These are phyloP conservation scores for Saccharum spontaneum DNA, from an alignment of 176 grass and related monocot genomes.

Conservation along the genomic window DNA sequence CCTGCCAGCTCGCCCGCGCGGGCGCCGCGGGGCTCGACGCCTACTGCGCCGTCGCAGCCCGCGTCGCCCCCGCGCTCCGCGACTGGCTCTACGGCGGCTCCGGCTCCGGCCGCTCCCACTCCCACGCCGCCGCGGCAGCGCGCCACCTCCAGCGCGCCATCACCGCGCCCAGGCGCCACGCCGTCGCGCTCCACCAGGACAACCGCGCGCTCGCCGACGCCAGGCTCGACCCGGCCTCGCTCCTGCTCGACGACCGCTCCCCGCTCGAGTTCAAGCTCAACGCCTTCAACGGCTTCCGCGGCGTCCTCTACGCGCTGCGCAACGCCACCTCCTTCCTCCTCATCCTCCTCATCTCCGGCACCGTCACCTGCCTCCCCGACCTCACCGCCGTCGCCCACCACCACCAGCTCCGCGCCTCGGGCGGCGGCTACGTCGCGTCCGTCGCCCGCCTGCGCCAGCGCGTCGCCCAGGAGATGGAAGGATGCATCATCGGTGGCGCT, in stretches of 20 bases:
- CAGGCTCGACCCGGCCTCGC: conserved; percentile 46
- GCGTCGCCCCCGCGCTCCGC: conserved; percentile 29
- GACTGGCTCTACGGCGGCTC: neutral
- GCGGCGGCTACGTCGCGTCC: conserved; percentile 34
- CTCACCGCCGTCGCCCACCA: neutral
- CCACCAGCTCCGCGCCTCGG: conserved; percentile 6
- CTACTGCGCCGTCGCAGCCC: conserved; percentile 50
- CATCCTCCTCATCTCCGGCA: conserved; percentile 51
- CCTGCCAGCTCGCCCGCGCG: conserved; percentile 53
- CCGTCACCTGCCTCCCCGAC: conserved; percentile 40
- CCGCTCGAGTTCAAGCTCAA: conserved; percentile 57
- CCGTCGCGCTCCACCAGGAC: conserved; percentile 51
- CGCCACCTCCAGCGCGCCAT: conserved; percentile 38
- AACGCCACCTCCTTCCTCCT: conserved; percentile 70
- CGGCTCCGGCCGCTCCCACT: neutral
- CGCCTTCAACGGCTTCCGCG: conserved; percentile 70
- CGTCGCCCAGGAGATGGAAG: conserved; percentile 49
- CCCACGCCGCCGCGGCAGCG: neutral
- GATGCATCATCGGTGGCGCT: neutral
- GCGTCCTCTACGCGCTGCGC: conserved; percentile 61
- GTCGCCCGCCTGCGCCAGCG: conserved; percentile 59
- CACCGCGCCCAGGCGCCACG: conserved; percentile 44
- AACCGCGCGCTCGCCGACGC: conserved; percentile 54
- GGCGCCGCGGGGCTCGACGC: conserved; percentile 52
- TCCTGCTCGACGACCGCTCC: conserved; percentile 48